Percentiles rank a stretch among this genome's conserved stretches.
These are phyloP conservation scores for Aechmea fasciata DNA, from an alignment of 176 grass and related monocot genomes.

Conservation along the genomic window DNA sequence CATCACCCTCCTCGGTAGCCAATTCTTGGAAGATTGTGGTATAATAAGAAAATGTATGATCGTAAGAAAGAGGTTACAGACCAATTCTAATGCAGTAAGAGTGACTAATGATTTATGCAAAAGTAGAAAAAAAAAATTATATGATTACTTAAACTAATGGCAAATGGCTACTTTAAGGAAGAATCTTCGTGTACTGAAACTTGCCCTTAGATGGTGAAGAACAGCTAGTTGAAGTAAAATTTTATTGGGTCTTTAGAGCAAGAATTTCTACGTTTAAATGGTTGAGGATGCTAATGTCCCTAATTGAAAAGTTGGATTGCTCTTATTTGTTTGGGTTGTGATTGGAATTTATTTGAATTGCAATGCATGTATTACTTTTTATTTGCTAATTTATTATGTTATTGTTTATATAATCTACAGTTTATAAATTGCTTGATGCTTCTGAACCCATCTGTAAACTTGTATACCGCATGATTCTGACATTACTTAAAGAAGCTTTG, in stretches of 20 bases:
- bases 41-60: not conserved
- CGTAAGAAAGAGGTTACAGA: not conserved
- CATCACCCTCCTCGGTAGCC: slow-evolving; percentile 25
- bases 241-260: too few species aligned
- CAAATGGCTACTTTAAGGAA: not conserved
- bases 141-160: not conserved
- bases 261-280: not conserved
- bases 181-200: not conserved
- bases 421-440: too few species aligned
- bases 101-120: too few species aligned
- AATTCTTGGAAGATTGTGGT: slow-evolving; percentile 4
- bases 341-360: not conserved
- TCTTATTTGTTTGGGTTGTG: too few species aligned
- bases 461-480: not conserved
- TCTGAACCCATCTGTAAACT: too few species aligned
- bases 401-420: too few species aligned
- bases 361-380: not conserved
- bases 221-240: too few species aligned
- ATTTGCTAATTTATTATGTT: too few species aligned
- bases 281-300: not conserved
- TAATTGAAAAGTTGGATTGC: too few species aligned
- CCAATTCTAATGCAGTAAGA: too few species aligned
- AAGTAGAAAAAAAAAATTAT: not conserved
- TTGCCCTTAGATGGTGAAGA: too few species aligned
- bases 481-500: too few species aligned